Evolutionary conservation across 768 basidiomycete species (phyloP).

Genomic region (Suillus clintonianus): DNA sequence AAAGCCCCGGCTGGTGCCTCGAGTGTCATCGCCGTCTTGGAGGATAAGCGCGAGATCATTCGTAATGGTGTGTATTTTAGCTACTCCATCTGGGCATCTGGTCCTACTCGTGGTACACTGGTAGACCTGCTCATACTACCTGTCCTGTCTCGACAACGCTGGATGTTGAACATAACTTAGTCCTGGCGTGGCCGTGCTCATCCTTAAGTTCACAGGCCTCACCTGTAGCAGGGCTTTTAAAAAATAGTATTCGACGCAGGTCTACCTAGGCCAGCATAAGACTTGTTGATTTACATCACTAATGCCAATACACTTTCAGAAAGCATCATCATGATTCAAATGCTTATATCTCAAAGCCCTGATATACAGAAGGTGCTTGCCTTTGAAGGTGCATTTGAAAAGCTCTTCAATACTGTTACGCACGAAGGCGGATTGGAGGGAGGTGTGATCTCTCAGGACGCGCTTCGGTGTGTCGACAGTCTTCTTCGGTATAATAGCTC

Average conservation of each 20-base stretch:
- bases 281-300: constrained; percentile 1
- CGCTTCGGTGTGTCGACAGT: constrained; percentile 83
- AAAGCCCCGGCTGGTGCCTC: constrained; percentile 77
- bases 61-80: constrained; percentile 65
- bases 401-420: constrained; percentile 84
- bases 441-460: constrained; percentile 81
- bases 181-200: background rate
- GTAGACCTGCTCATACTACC: constrained; percentile 9
- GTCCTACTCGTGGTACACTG: background rate
- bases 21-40: constrained; percentile 72
- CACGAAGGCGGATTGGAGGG: constrained; percentile 93
- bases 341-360: constrained; percentile 80
- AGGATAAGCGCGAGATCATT: constrained; percentile 87
- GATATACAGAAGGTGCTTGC: constrained; percentile 97
- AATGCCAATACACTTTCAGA: constrained; percentile 46
- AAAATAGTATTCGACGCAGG: background rate
- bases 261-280: background rate
- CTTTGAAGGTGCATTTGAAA: constrained; percentile 96
- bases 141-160: background rate
- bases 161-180: background rate
- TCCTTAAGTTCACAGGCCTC: background rate
- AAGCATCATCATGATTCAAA: constrained; percentile 79
- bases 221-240: background rate
- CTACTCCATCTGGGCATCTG: background rate
- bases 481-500: constrained; percentile 90